Evolutionary conservation across 2,329 filamentous ascomycete genomes (phyloP).

Genomic region (Aspergillus transmontanensis): DNA sequence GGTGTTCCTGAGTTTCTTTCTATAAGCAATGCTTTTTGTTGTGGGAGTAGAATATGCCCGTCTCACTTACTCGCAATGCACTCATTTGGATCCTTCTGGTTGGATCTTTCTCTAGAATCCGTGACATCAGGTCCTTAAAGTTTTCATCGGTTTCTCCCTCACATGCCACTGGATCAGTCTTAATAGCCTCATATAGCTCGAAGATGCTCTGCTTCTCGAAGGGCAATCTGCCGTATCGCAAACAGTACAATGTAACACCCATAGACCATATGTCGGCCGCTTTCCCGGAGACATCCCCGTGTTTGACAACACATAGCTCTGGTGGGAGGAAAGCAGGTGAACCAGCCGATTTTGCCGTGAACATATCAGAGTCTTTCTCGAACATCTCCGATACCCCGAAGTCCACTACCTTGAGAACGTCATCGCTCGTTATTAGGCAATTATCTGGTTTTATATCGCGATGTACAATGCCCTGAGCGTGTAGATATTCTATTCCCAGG

Average conservation of each 20-base stretch:
- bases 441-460: conserved; percentile 98
- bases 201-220: conserved; percentile 79
- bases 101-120: conserved; percentile 82
- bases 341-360: conserved; percentile 87
- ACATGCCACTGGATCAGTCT: conserved; percentile 65
- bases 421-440: conserved; percentile 82
- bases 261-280: conserved; percentile 98
- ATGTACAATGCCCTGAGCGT: conserved; percentile 92
- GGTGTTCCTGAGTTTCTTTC: conserved; percentile 66
- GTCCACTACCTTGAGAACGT: conserved; percentile 95
- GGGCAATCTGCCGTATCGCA: conserved; percentile 84
- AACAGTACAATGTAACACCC: conserved; percentile 91
- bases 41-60: neutral
- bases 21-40: conserved; percentile 4
- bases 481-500: conserved; percentile 91
- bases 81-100: conserved; percentile 79
- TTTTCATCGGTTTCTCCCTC: conserved; percentile 65
- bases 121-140: conserved; percentile 73
- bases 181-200: conserved; percentile 88
- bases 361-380: conserved; percentile 83
- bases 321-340: conserved; percentile 94
- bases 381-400: conserved; percentile 99
- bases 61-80: conserved; percentile 70
- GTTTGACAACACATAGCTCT: conserved; percentile 83
- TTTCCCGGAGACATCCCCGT: conserved; percentile 83